phyloP scores from a whole-genome alignment of 75 land plant genomes.

The Gnetum montanum region DNA sequence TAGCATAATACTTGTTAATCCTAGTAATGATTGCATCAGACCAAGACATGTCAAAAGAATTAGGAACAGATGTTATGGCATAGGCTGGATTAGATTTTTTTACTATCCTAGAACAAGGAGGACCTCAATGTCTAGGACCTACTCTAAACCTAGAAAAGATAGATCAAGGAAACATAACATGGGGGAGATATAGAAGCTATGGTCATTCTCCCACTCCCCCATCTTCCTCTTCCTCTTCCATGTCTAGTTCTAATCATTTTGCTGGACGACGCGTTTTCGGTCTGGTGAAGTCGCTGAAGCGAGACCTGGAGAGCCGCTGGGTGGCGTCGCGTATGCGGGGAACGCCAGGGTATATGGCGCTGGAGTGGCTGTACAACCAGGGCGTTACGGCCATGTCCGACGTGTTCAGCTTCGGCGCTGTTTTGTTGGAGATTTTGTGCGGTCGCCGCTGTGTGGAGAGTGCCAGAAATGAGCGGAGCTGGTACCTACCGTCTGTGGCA shows the following conservation, averaged over 20 bases:
- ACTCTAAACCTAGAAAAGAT: no score
- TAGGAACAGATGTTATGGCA: no score
- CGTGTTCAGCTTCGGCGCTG: not conserved
- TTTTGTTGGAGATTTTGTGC: not conserved
- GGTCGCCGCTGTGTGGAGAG: not conserved
- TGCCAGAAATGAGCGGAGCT: not conserved
- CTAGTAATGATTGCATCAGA: no score
- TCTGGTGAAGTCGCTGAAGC: conserved; percentile 43
- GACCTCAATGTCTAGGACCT: no score
- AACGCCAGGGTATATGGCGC: conserved; percentile 84
- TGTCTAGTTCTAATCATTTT: conserved; percentile 61
- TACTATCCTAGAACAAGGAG: no score
- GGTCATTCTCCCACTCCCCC: no score
- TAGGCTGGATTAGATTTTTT: no score
- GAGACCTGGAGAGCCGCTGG: conserved; percentile 48
- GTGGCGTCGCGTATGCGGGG: conserved; percentile 65
- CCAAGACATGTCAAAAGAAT: no score
- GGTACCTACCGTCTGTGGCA: not conserved
- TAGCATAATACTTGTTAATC: no score
- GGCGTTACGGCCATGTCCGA: not conserved
- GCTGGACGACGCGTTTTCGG: conserved; percentile 81
- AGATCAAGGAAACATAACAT: no score
- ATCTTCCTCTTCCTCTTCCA: no score
- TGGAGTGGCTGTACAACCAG: conserved; percentile 43
- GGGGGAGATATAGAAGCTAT: no score